Percentiles rank a stretch among this genome's conserved stretches.
These are phyloP conservation scores for Fraxinus velutina DNA, from an alignment of 305 asterid genomes.

Conservation along the genomic window DNA sequence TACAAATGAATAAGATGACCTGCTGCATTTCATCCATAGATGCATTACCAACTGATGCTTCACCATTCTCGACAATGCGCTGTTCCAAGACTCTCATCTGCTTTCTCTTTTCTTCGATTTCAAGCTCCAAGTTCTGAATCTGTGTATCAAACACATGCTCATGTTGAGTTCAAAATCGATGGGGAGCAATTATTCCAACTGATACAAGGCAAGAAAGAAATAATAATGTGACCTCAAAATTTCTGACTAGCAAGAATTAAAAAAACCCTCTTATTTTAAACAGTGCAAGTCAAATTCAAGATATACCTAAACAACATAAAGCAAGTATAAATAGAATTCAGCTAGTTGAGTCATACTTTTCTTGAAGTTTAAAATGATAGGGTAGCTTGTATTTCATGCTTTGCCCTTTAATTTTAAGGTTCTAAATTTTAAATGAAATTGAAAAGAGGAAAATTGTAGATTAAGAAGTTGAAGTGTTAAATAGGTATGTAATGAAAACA, in stretches of 20 bases:
- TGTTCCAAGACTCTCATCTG: conserved; percentile 83
- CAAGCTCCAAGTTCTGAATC: conserved; percentile 83
- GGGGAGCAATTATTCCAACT: conserved; percentile 15
- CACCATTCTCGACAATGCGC: conserved; percentile 77
- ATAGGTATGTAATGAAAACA: neutral
- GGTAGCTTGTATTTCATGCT: neutral
- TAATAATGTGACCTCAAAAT: conserved; percentile 4
- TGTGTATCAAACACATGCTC: conserved; percentile 28
- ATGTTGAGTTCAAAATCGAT: conserved; percentile 11
- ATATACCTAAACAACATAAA: neutral
- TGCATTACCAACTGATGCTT: conserved; percentile 80
- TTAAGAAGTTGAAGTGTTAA: neutral
- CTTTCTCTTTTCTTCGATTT: conserved; percentile 78
- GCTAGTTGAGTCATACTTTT: neutral
- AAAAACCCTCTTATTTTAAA: neutral
- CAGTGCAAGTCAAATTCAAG: conserved; percentile 9
- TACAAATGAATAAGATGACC: conserved; percentile 40
- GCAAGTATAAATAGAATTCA: conserved; percentile 5
- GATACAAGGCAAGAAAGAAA: conserved; percentile 9
- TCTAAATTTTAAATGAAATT: neutral
- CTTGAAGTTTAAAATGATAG: neutral
- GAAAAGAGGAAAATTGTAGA: neutral
- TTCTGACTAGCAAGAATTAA: neutral
- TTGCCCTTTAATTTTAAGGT: neutral
- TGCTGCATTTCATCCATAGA: conserved; percentile 88